These are phyloP conservation scores for Penicillium corylophilum DNA, from an alignment of 2,329 filamentous ascomycete genomes.

Conservation along the genomic window DNA sequence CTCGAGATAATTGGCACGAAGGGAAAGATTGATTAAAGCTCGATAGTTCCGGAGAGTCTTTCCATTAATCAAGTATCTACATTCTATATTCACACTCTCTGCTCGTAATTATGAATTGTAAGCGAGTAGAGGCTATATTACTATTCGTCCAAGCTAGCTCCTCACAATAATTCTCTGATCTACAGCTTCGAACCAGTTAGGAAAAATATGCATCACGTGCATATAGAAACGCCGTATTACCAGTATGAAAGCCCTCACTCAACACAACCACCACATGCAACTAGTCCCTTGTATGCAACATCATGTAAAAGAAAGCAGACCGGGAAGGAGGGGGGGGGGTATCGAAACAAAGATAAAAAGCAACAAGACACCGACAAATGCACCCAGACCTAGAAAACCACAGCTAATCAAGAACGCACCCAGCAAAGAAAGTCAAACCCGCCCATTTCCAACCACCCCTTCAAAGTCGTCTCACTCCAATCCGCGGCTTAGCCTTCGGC, in stretches of 20 bases:
- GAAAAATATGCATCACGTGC: background rate
- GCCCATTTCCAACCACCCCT: background rate
- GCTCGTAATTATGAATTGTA: background rate
- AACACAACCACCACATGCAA: background rate
- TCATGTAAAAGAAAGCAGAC: background rate
- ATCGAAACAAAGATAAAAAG: background rate
- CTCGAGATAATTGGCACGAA: background rate
- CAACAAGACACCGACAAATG: background rate
- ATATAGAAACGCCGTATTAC: background rate
- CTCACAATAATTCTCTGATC: too few relatives aligned
- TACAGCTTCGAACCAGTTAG: background rate
- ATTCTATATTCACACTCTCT: slow-evolving; percentile 6
- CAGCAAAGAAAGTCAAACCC: background rate
- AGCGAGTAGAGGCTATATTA: too few relatives aligned
- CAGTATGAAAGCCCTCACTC: background rate
- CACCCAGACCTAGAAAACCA: background rate
- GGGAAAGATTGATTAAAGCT: slow-evolving; percentile 21
- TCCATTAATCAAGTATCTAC: slow-evolving; percentile 26
- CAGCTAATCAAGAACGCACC: too few relatives aligned
- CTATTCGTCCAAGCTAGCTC: too few relatives aligned
- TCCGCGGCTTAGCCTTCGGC: slow-evolving; percentile 34
- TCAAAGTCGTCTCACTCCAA: slow-evolving; percentile 37
- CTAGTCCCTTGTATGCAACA: background rate
- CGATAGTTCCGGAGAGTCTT: slow-evolving; percentile 21
- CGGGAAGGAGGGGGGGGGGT: background rate